These are phyloP conservation scores for Furcasterigmium furcatum DNA, from an alignment of 2,329 filamentous ascomycete genomes.

Conservation along the genomic window DNA sequence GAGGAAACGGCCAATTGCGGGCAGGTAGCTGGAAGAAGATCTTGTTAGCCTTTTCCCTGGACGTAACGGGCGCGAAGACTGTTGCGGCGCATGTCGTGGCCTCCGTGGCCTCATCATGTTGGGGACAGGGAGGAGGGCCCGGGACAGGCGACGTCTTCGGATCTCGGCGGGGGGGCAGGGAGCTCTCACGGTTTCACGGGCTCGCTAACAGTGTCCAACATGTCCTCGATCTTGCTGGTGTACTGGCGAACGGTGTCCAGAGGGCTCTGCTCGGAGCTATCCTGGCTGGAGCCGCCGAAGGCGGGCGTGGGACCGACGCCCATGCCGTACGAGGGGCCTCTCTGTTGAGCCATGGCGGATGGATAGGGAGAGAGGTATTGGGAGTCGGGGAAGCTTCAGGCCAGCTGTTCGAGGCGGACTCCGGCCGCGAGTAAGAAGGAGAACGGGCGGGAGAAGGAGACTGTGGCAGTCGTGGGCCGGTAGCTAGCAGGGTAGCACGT, in stretches of 20 bases:
- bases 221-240: constrained; percentile 97
- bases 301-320: constrained; percentile 11
- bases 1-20: constrained; percentile 91
- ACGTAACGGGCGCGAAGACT: too few species aligned
- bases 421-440: not conserved
- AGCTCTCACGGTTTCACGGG: constrained; percentile 87
- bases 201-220: constrained; percentile 81
- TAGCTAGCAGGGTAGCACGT: not conserved
- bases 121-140: not conserved
- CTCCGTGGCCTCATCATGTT: not conserved
- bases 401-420: not conserved
- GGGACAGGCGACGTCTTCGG: not conserved
- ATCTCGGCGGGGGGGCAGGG: constrained; percentile 5
- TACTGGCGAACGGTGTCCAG: constrained; percentile 89
- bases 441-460: not conserved
- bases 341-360: constrained; percentile 13
- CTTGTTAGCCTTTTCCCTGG: constrained; percentile 17
- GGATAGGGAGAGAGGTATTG: not conserved
- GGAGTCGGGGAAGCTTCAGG: not conserved
- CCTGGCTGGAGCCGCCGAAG: constrained; percentile 10
- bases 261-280: constrained; percentile 58
- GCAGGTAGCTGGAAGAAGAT: constrained; percentile 67
- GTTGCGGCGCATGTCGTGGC: too few species aligned
- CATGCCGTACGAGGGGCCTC: constrained; percentile 14
- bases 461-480: not conserved